Evolutionary conservation across 2,329 filamentous ascomycete species (phyloP).

Genomic region (Rutstroemia sp.): DNA sequence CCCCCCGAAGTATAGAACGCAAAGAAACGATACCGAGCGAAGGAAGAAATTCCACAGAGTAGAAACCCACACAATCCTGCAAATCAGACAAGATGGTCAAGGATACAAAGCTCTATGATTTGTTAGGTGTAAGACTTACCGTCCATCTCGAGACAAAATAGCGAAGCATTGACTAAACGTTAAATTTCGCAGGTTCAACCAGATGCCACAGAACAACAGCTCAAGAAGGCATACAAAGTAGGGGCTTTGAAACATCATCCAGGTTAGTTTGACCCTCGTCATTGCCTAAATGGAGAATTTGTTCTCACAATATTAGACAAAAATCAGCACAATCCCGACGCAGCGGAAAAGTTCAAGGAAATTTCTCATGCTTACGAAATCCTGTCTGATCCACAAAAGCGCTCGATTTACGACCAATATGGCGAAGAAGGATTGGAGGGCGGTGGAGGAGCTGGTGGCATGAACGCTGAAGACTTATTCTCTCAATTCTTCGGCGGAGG

Average conservation of each 20-base stretch:
- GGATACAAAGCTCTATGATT: slow-evolving; percentile 73
- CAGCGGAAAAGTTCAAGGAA: slow-evolving; percentile 98
- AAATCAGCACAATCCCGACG: slow-evolving; percentile 87
- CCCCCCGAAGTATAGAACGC: too few relatives aligned
- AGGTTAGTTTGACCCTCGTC: slow-evolving; percentile 43
- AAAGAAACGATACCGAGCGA: neutral
- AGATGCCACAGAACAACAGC: slow-evolving; percentile 72
- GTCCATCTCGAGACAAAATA: neutral
- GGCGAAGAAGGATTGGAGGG: slow-evolving; percentile 94
- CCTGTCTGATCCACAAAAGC: slow-evolving; percentile 87
- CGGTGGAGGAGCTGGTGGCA: slow-evolving; percentile 69
- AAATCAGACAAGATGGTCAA: slow-evolving; percentile 56
- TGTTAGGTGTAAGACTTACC: slow-evolving; percentile 57
- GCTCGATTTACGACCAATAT: slow-evolving; percentile 90
- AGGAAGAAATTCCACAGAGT: neutral
- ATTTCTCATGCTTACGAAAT: slow-evolving; percentile 93
- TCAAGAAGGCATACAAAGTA: slow-evolving; percentile 87
- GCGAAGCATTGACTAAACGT: slow-evolving; percentile 21
- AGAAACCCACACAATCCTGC: neutral
- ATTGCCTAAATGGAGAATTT: slow-evolving; percentile 3
- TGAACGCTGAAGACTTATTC: slow-evolving; percentile 94
- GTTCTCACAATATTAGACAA: slow-evolving; percentile 57
- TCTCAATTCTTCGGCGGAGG: slow-evolving; percentile 87
- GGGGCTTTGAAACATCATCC: slow-evolving; percentile 79
- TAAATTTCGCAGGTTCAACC: slow-evolving; percentile 57